Conservation (phyloP, 352 stramenopile genomes). For the Phytophthora macrochlamydospora region DNA sequence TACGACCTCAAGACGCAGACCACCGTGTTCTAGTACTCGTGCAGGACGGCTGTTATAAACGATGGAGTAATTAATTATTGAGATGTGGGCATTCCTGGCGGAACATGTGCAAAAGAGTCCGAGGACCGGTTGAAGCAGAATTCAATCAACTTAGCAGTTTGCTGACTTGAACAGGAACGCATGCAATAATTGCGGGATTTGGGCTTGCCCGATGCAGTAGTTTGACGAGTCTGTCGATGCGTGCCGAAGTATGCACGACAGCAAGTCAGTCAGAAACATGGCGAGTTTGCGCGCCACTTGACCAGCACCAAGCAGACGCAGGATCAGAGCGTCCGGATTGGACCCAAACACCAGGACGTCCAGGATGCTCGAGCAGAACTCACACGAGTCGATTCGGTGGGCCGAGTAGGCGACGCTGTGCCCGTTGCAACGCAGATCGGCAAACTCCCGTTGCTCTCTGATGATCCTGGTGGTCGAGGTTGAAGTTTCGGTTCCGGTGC, state of each 20-base stretch:
- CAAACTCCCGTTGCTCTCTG: not conserved
- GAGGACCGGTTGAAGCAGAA: no score
- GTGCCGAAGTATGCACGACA: not conserved
- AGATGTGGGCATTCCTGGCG: no score
- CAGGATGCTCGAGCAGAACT: not conserved
- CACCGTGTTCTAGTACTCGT: constrained; percentile 36
- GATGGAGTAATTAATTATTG: constrained; percentile 1
- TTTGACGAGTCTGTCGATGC: not conserved
- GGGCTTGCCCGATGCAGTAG: not conserved
- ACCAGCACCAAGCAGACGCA: not conserved
- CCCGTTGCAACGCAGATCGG: not conserved
- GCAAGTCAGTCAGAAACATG: not conserved
- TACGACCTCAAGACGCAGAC: constrained; percentile 84
- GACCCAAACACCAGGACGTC: not conserved
- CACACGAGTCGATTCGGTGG: not conserved
- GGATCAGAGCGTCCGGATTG: not conserved
- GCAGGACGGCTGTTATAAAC: not conserved
- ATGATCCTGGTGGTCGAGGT: not conserved
- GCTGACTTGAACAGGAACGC: not conserved
- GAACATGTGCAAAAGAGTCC: no score
- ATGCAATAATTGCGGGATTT: not conserved
- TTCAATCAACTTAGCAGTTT: no score
- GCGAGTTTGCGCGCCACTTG: constrained; percentile 2
- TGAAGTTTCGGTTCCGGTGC: not conserved
- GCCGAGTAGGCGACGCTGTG: not conserved